These are phyloP conservation scores for Erodium texanum DNA, from an alignment of 441 rosid species.

Conservation along the genomic window DNA sequence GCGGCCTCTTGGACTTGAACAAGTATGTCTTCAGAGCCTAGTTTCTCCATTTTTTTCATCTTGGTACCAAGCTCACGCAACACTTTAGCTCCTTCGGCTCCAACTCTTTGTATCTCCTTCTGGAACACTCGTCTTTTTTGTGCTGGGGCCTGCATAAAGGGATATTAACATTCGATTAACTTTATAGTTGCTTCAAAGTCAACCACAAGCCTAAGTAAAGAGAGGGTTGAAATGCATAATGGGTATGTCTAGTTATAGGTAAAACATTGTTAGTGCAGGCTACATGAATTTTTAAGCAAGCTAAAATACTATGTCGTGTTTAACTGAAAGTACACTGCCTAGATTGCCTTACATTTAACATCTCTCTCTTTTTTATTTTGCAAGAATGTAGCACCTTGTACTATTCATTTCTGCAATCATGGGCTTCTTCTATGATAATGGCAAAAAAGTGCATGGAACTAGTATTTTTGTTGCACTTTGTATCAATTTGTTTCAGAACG, in stretches of 20 bases:
- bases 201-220: neutral
- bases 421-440: too few relatives aligned
- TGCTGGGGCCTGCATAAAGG: constrained; percentile 43
- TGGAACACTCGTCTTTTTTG: constrained; percentile 45
- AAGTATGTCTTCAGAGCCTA: constrained; percentile 43
- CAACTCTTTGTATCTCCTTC: constrained; percentile 43
- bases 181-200: too few relatives aligned
- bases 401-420: too few relatives aligned
- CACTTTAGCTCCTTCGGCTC: constrained; percentile 42
- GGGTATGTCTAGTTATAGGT: neutral
- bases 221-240: neutral
- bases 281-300: too few relatives aligned
- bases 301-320: too few relatives aligned
- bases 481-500: too few relatives aligned
- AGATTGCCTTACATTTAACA: neutral
- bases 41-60: constrained; percentile 57
- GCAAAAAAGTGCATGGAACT: too few relatives aligned
- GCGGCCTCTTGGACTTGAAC: constrained; percentile 43
- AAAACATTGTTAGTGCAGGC: too few relatives aligned
- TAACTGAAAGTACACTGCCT: neutral
- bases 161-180: neutral
- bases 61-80: constrained; percentile 49
- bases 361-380: neutral
- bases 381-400: neutral
- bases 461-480: too few relatives aligned